Evolutionary conservation across 805 yeast genomes (phyloP).

Genomic region (Candida coleopterorum): DNA sequence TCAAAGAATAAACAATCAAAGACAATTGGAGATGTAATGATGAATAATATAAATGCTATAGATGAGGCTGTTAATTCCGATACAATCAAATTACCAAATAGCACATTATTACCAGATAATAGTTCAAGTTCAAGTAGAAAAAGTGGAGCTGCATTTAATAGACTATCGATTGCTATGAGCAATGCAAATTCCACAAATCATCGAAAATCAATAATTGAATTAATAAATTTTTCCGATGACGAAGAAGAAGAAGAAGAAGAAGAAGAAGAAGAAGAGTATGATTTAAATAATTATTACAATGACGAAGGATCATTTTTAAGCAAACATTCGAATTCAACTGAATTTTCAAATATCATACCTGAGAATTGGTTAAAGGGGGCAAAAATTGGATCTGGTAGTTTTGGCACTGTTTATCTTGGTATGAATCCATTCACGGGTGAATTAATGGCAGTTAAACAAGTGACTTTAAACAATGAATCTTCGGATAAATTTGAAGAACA

Average conservation of each 20-base stretch:
- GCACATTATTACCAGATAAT: slow-evolving; percentile 19
- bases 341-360: slow-evolving; percentile 33
- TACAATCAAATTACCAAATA: slow-evolving; percentile 21
- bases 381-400: slow-evolving; percentile 89
- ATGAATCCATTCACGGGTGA: slow-evolving; percentile 92
- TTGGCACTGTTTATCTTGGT: slow-evolving; percentile 90
- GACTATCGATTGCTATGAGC: slow-evolving; percentile 14
- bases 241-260: too few relatives aligned
- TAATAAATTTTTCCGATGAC: slow-evolving; percentile 39
- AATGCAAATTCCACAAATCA: slow-evolving; percentile 16
- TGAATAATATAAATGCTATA: slow-evolving; percentile 52
- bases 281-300: slow-evolving; percentile 8
- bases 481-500: slow-evolving; percentile 49
- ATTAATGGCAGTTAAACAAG: slow-evolving; percentile 95
- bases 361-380: slow-evolving; percentile 91
- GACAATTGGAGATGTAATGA: slow-evolving; percentile 61
- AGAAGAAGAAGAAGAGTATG: slow-evolving; percentile 25
- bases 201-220: slow-evolving; percentile 44
- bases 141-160: slow-evolving; percentile 6
- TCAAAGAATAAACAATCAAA: slow-evolving; percentile 21
- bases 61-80: slow-evolving; percentile 40
- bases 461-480: slow-evolving; percentile 48
- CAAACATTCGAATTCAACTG: slow-evolving; percentile 2
- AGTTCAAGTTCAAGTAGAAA: slow-evolving; percentile 13
- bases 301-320: slow-evolving; percentile 2